Conservation (phyloP, 2,329 filamentous ascomycete species). For the Neofusicoccum umdonicola region DNA sequence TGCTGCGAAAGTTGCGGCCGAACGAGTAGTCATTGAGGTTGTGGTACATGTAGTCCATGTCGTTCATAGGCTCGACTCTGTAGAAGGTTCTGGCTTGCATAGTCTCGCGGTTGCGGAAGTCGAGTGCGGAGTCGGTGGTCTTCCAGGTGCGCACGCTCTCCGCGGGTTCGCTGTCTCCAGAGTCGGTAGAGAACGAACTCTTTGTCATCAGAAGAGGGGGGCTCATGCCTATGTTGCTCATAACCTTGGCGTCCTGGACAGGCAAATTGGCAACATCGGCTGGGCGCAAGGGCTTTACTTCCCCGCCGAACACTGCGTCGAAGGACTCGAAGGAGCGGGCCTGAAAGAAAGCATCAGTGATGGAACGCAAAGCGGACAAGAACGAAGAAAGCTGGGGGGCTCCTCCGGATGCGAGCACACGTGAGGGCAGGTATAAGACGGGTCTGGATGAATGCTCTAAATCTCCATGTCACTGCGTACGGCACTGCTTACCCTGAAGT, state of each 20-base stretch:
- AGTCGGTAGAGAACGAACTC: slow-evolving; percentile 4
- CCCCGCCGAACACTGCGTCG: slow-evolving; percentile 40
- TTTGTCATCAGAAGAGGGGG: background rate
- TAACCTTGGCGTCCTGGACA: slow-evolving; percentile 33
- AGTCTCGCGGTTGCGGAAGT: background rate
- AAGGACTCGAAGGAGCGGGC: slow-evolving; percentile 48
- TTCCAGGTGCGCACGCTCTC: slow-evolving; percentile 7
- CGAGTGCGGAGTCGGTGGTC: slow-evolving; percentile 10
- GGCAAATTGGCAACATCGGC: slow-evolving; percentile 34
- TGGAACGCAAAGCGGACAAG: no score
- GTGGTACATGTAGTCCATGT: slow-evolving; percentile 2
- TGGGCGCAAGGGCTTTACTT: slow-evolving; percentile 32
- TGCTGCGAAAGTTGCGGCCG: background rate
- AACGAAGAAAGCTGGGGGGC: no score
- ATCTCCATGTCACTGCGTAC: no score
- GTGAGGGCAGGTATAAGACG: no score
- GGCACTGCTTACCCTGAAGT: slow-evolving; percentile 30
- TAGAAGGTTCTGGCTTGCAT: slow-evolving; percentile 11
- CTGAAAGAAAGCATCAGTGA: slow-evolving; percentile 10
- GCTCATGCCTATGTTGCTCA: slow-evolving; percentile 35
- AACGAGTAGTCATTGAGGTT: slow-evolving; percentile 6
- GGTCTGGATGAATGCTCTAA: no score
- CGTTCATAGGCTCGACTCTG: background rate
- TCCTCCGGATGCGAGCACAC: no score
- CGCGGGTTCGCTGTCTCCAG: background rate